Evolutionary conservation across 345 rosid species (phyloP).

Genomic region (Raphanus raphanistrum): DNA sequence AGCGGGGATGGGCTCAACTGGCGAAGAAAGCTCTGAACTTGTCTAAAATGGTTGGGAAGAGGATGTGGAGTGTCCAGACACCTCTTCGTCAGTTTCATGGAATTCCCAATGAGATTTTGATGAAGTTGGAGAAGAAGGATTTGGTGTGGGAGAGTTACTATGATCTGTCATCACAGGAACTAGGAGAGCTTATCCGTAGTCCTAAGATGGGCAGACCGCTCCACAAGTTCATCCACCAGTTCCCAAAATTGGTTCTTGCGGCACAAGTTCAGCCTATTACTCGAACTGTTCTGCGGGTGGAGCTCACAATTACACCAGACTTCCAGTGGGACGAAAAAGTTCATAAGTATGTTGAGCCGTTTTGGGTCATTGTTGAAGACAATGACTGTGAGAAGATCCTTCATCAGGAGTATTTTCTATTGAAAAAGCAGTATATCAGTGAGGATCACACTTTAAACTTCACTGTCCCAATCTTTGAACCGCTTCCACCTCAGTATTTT

Average conservation of each 20-base stretch:
- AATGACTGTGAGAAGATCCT: constrained; percentile 91
- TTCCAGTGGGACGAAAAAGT: constrained; percentile 94
- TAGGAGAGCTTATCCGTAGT: constrained; percentile 85
- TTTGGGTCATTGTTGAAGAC: constrained; percentile 95
- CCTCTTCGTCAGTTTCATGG: constrained; percentile 88
- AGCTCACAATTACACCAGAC: constrained; percentile 87
- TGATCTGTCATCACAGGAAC: constrained; percentile 85
- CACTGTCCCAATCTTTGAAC: constrained; percentile 92
- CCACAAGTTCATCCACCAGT: constrained; percentile 85
- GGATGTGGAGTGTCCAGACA: constrained; percentile 98
- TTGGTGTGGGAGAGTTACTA: constrained; percentile 97
- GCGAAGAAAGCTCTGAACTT: constrained; percentile 90
- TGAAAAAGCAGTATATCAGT: constrained; percentile 83
- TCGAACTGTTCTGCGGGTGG: constrained; percentile 77
- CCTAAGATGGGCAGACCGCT: constrained; percentile 89
- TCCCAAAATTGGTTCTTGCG: constrained; percentile 79
- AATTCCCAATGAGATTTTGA: constrained; percentile 79
- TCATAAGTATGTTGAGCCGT: constrained; percentile 94
- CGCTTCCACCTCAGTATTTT: constrained; percentile 93
- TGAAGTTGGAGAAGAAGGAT: constrained; percentile 93
- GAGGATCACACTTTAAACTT: constrained; percentile 88
- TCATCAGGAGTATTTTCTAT: constrained; percentile 86
- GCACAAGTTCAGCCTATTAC: constrained; percentile 94
- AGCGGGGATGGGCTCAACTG: constrained; percentile 93
- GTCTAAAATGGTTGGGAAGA: constrained; percentile 90